Evolutionary conservation across 306 rosid genomes (phyloP).

Genomic region (Begonia peltatifolia): DNA sequence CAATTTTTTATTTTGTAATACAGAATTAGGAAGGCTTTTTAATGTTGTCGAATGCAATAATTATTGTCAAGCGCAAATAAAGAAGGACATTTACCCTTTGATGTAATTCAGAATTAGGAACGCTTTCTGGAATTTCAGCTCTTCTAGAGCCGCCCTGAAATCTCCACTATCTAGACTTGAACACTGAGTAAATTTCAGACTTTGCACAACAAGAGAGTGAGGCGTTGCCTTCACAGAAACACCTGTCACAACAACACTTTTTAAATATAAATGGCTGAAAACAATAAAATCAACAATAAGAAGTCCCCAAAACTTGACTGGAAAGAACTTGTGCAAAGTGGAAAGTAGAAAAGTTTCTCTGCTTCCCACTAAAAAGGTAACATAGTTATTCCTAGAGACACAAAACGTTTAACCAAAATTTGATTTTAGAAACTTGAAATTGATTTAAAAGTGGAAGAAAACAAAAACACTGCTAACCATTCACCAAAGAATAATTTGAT

Average conservation of each 20-base stretch:
- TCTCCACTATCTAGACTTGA: not conserved
- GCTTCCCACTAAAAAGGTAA: too few relatives aligned
- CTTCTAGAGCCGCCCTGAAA: slow-evolving; percentile 42
- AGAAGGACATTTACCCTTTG: slow-evolving; percentile 30
- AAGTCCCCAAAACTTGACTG: too few relatives aligned
- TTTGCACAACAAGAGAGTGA: slow-evolving; percentile 1
- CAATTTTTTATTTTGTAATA: too few relatives aligned
- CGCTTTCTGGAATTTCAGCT: slow-evolving; percentile 52
- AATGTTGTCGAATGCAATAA: too few relatives aligned
- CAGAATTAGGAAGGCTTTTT: too few relatives aligned
- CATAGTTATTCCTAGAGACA: too few relatives aligned
- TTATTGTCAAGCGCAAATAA: not conserved
- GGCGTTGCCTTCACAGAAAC: not conserved
- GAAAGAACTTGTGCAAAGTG: too few relatives aligned
- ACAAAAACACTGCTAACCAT: not conserved
- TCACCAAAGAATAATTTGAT: not conserved
- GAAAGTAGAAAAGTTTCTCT: too few relatives aligned
- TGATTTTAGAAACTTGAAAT: not conserved
- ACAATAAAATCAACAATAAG: too few relatives aligned
- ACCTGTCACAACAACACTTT: not conserved
- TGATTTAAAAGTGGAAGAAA: not conserved
- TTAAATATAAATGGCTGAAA: too few relatives aligned
- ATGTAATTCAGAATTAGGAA: slow-evolving; percentile 44
- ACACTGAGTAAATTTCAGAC: not conserved
- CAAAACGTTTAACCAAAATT: too few relatives aligned